Base-by-base conservation (phyloP, 2,329 filamentous ascomycete species). In the Fusarium burgessii region DNA sequence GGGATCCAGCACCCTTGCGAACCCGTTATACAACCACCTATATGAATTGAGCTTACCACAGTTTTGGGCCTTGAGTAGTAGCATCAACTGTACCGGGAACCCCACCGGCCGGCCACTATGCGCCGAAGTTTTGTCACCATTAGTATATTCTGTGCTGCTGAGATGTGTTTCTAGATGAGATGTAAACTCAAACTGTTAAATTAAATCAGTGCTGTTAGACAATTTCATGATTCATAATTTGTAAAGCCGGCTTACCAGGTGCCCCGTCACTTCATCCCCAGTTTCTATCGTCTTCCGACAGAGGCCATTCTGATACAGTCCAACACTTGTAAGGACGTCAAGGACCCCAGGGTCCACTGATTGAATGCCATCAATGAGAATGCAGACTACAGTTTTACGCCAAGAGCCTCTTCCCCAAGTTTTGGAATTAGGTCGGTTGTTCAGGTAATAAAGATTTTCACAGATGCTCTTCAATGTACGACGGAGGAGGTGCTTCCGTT, bases 381-480 rank as follows among this genome's bases (percentile, higher is more conserved):
- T 85, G 80, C 93, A 96, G 62, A 98, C 95, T 63, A 98, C 95
- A 78, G 98, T 97, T 85, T 98, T 98, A 80, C 98, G 95, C 95
- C 95, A 98, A 56, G 95, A 95, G 74, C 94, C 94, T 84, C 97
- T 97, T 85, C 98, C 97, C 95, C 95, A 98, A 85, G 98, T 98
- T 76, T 95, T 94, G 35, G 95, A 97, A 83, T 97, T 97, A 83
- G 98, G 97, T 68, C 98, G 87, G 83, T 97, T 97, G 75, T 97
- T 94, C 79, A 98, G 98, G 77, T 98, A 95, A 67, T 94, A 92
- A 77, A 98, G 95, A 80, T 98, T 98, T 81, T 97, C 94, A 93
- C 98, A 98, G 57, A 97, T 93, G 86, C 95, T 94, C 81, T 97
- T 95, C 56, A 98, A 86, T 0, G 95, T 98, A 82, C 95, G 91